Conservation (phyloP, 352 stramenopile species). For the Phytophthora citrophthora region DNA sequence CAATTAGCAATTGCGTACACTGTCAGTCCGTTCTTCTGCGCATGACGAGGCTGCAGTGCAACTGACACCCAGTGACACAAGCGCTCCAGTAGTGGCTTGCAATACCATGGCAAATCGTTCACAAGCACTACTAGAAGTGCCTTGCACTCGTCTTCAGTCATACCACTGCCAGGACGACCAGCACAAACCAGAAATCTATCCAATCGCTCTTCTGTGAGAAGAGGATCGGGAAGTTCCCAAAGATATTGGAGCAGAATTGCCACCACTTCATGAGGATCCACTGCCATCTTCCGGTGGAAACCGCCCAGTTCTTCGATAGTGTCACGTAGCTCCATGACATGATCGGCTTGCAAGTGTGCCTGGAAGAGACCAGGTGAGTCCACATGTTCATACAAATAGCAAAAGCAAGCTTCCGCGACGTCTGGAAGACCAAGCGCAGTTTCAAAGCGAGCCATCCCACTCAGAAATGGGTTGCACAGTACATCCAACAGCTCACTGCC, state of each 20-base stretch:
- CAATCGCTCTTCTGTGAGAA: slow-evolving; percentile 76
- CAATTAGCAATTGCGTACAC: slow-evolving; percentile 70
- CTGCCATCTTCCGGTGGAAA: slow-evolving; percentile 84
- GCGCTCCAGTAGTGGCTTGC: slow-evolving; percentile 77
- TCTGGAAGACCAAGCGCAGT: slow-evolving; percentile 84
- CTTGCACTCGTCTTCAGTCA: slow-evolving; percentile 62
- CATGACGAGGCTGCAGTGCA: slow-evolving; percentile 62
- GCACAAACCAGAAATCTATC: slow-evolving; percentile 75
- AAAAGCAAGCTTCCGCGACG: slow-evolving; percentile 80
- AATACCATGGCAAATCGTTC: slow-evolving; percentile 84
- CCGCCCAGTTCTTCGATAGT: slow-evolving; percentile 83
- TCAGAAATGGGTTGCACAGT: slow-evolving; percentile 86
- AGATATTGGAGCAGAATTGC: slow-evolving; percentile 84
- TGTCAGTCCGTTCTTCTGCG: slow-evolving; percentile 72
- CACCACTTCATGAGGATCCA: slow-evolving; percentile 81
- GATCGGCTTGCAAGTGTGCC: slow-evolving; percentile 75
- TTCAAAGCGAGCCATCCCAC: slow-evolving; percentile 85
- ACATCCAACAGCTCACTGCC: slow-evolving; percentile 76
- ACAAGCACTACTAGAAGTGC: slow-evolving; percentile 72
- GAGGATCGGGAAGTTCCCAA: slow-evolving; percentile 79
- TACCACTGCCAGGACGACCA: slow-evolving; percentile 32
- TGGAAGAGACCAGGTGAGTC: slow-evolving; percentile 84
- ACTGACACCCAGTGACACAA: slow-evolving; percentile 72
- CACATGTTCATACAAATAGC: slow-evolving; percentile 79
- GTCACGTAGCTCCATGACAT: slow-evolving; percentile 82